Conservation (phyloP, 2,329 filamentous ascomycete genomes). For the Samsoniella hepiali region DNA sequence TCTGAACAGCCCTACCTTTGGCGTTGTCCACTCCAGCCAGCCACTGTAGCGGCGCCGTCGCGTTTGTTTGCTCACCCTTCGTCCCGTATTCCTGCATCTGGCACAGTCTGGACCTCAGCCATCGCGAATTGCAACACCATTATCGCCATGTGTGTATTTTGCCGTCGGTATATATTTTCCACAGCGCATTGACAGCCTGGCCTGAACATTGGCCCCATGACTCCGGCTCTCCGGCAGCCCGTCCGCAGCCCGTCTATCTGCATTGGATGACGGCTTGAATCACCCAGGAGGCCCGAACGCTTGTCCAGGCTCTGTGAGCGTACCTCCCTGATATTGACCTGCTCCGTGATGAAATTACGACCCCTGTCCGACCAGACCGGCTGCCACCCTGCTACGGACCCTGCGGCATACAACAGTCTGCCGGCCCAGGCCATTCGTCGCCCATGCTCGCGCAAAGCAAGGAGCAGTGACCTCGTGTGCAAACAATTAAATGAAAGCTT, state of each 20-base stretch:
- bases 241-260: background rate
- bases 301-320: background rate
- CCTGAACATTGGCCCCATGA: background rate
- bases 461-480: background rate
- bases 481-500: background rate
- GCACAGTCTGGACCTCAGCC: too few species aligned
- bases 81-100: background rate
- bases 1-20: background rate
- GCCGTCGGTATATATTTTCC: background rate
- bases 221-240: background rate
- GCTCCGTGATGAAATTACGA: background rate
- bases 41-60: too few species aligned
- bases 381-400: background rate
- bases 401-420: background rate
- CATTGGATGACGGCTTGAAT: conserved; percentile 1
- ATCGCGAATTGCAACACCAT: background rate
- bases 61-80: background rate
- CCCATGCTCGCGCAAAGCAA: background rate
- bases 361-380: background rate
- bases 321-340: background rate
- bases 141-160: background rate
- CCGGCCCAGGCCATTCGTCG: background rate
- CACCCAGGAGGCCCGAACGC: background rate
- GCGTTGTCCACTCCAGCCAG: background rate
- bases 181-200: background rate